Percentiles rank a stretch among this genome's conserved stretches.
phyloP scores from a whole-genome alignment of 78 protist species.

The Dictyostelium firmibasis region DNA sequence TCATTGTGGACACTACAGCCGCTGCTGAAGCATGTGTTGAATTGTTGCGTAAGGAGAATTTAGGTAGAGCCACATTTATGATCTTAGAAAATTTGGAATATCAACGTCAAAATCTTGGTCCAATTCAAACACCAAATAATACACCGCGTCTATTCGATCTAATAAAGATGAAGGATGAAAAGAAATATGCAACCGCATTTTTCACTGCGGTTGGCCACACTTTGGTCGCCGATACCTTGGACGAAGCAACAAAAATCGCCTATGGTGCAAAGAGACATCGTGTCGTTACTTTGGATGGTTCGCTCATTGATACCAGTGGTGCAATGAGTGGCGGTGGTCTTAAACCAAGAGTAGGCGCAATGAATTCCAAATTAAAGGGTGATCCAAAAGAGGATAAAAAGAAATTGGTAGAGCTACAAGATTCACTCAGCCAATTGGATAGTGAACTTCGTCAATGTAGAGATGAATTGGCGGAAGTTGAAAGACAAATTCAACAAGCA shows the following conservation, averaged over 20 bases:
- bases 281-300: slow-evolving; percentile 98
- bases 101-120: neutral
- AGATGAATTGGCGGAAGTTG: slow-evolving; percentile 8
- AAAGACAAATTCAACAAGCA: slow-evolving; percentile 9
- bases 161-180: slow-evolving; percentile 52
- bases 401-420: neutral
- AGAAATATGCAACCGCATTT: slow-evolving; percentile 88
- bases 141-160: slow-evolving; percentile 84
- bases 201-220: slow-evolving; percentile 96
- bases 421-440: neutral
- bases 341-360: slow-evolving; percentile 83
- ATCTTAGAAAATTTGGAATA: slow-evolving; percentile 92
- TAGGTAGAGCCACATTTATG: slow-evolving; percentile 97
- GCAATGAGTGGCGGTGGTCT: slow-evolving; percentile 99
- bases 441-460: neutral
- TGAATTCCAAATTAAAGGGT: slow-evolving; percentile 34
- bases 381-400: slow-evolving; percentile 54
- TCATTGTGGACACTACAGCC: slow-evolving; percentile 95
- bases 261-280: slow-evolving; percentile 82
- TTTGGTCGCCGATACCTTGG: slow-evolving; percentile 89
- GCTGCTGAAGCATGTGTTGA: slow-evolving; percentile 85
- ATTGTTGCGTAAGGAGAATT: slow-evolving; percentile 55
- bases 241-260: slow-evolving; percentile 88
- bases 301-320: slow-evolving; percentile 97
- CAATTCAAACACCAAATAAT: slow-evolving; percentile 35